Evolutionary conservation across 306 rosid species (phyloP).

Genomic region (Vigna unguiculata): DNA sequence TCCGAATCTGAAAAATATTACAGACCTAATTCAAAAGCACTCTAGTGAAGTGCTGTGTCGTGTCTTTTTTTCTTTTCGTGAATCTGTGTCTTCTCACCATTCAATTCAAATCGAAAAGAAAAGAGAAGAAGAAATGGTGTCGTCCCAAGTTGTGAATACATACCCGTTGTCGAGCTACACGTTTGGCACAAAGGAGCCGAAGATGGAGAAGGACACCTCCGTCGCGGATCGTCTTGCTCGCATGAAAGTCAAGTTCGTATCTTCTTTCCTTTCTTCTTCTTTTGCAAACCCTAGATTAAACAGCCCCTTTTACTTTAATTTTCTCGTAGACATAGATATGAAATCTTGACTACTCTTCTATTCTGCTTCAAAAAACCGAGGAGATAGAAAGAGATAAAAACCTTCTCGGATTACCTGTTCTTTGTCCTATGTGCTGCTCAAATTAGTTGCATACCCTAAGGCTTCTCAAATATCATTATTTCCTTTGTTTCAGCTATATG

Average conservation of each 20-base stretch:
- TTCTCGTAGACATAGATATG: not conserved
- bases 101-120: too few species aligned
- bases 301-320: not conserved
- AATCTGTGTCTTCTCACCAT: too few species aligned
- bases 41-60: not conserved
- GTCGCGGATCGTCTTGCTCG: constrained; percentile 99
- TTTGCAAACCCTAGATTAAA: constrained; percentile 56
- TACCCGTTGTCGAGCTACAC: constrained; percentile 98
- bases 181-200: constrained; percentile 98
- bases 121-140: constrained; percentile 54
- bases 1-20: not conserved
- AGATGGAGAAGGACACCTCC: constrained; percentile 99
- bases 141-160: constrained; percentile 88
- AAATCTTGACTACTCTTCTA: not conserved
- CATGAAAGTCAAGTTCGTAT: constrained; percentile 91
- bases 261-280: not conserved
- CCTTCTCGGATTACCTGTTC: not conserved
- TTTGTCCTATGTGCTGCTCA: not conserved
- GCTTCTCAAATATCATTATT: constrained; percentile 6
- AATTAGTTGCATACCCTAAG: constrained; percentile 5
- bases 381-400: not conserved
- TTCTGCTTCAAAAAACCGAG: constrained; percentile 1
- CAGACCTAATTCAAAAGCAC: not conserved
- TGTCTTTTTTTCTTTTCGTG: too few species aligned
- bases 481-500: constrained; percentile 71